These are phyloP conservation scores for Calonectria montana DNA, from an alignment of 2,329 filamentous ascomycete species.

Conservation along the genomic window DNA sequence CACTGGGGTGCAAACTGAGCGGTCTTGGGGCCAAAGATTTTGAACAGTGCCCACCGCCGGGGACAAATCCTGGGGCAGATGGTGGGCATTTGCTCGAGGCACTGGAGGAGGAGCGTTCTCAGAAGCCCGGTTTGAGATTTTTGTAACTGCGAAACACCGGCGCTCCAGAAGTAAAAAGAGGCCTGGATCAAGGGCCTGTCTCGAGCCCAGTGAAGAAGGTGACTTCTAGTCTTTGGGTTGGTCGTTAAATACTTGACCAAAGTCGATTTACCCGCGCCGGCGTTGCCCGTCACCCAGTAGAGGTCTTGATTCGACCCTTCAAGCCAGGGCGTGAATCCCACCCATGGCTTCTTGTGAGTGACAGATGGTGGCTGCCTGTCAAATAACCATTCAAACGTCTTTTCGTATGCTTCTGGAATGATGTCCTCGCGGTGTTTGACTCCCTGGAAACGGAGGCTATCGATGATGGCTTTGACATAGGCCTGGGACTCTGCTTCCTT, in stretches of 20 bases:
- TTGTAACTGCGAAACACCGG: slow-evolving; percentile 12
- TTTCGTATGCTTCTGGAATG: slow-evolving; percentile 20
- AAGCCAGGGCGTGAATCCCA: slow-evolving; percentile 21
- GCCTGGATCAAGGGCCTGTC: neutral
- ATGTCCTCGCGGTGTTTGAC: slow-evolving; percentile 23
- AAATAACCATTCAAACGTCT: slow-evolving; percentile 26
- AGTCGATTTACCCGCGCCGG: slow-evolving; percentile 17
- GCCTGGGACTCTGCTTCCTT: neutral
- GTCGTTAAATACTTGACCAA: slow-evolving; percentile 6
- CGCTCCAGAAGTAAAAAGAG: slow-evolving; percentile 30
- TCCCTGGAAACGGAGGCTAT: slow-evolving; percentile 10
- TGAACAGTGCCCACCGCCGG: neutral
- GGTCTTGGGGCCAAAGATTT: neutral
- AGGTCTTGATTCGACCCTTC: neutral
- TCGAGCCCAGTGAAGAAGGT: slow-evolving; percentile 6
- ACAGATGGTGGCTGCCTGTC: neutral
- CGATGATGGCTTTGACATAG: neutral
- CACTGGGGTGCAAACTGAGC: neutral
- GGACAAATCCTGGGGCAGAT: neutral
- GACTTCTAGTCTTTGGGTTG: neutral
- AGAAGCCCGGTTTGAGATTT: neutral
- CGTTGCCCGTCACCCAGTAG: slow-evolving; percentile 30
- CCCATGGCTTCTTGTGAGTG: neutral
- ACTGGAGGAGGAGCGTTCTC: slow-evolving; percentile 11
- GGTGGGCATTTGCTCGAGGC: neutral